Evolutionary conservation across 2,329 filamentous ascomycete species (phyloP).

Genomic region (Pseudopyrenochaeta lycopersici): DNA sequence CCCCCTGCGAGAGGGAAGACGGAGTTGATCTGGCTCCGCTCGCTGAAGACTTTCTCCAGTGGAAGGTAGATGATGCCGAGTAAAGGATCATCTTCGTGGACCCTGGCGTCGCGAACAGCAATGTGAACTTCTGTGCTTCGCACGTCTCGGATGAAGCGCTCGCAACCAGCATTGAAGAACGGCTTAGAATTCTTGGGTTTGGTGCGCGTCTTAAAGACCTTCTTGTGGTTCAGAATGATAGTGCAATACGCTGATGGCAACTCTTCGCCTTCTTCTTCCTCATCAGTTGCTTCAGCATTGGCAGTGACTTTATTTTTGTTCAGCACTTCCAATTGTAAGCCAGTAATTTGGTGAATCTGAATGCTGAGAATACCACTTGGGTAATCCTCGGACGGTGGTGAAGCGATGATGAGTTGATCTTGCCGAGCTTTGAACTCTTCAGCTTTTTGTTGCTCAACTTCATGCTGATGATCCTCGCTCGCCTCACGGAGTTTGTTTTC

Average conservation of each 20-base stretch:
- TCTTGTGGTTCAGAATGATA: constrained; percentile 77
- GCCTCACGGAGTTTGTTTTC: constrained; percentile 73
- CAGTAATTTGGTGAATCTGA: constrained; percentile 77
- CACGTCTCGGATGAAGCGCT: constrained; percentile 76
- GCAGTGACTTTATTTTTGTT: constrained; percentile 63
- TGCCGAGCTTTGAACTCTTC: constrained; percentile 68
- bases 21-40: constrained; percentile 71
- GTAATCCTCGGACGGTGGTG: constrained; percentile 69
- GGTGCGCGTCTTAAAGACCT: constrained; percentile 73
- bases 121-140: constrained; percentile 72
- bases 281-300: constrained; percentile 63
- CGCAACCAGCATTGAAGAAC: constrained; percentile 80
- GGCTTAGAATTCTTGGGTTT: constrained; percentile 82
- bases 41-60: constrained; percentile 67
- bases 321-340: constrained; percentile 68
- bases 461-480: constrained; percentile 65
- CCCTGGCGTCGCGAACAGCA: constrained; percentile 71
- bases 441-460: constrained; percentile 72
- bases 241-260: constrained; percentile 77
- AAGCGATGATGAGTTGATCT: constrained; percentile 73
- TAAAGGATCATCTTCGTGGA: constrained; percentile 74
- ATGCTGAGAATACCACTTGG: constrained; percentile 74
- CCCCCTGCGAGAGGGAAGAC: constrained; percentile 75
- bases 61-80: constrained; percentile 76
- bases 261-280: constrained; percentile 68